Evolutionary conservation across 2,329 filamentous ascomycete species (phyloP), one percentile per base, ranked within the genome.

Genomic region (Didymella pomorum): DNA sequence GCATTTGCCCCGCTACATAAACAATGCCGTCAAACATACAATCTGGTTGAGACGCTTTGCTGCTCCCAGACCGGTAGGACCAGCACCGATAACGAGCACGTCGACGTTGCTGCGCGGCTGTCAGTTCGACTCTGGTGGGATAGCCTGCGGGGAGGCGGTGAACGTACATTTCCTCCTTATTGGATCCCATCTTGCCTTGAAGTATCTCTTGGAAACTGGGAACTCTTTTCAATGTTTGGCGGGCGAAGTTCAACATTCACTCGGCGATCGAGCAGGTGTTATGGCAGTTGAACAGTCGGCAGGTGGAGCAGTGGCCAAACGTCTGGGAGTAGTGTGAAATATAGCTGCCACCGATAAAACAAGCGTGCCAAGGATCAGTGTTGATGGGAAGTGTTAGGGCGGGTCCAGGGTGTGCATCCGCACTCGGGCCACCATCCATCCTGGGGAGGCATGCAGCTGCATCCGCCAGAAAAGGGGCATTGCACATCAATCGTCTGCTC

Each of bases 11-110:
- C 57, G 51, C 53, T 18, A 54, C 18, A 39, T 42, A 48, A 28
- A 18, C 16, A 23, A 48, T 14, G 16, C 41, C 16, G 21, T 43
- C 26, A 50, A 50, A 77, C 89, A 70, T 84, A 98, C 95, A 76
- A 97, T 89, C 82, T 99, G 95, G 81, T 98, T 90, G 68, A 99
- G 87, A 78, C 95, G 92, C 86, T 99, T 99, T 72, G 95, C 95
- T 78, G 95, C 95, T 85, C 95, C 95, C 71, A 98, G 87, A 81
- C 95, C 95, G 76, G 95, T 98, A 72, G 95, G 95, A 77, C 95
- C 95, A 81, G 94, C 94, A 77, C 95, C 95, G 83, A 98, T 97
- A 80, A 99, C 89, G 77, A 99, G 92, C 71, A 99, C 90, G 82
- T 99, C 95, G 78, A 98, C 92, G 75, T 92, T 89, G 79, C 93